Evolutionary conservation across 805 yeast genomes (phyloP).

Genomic region (Pichia cabralensis): DNA sequence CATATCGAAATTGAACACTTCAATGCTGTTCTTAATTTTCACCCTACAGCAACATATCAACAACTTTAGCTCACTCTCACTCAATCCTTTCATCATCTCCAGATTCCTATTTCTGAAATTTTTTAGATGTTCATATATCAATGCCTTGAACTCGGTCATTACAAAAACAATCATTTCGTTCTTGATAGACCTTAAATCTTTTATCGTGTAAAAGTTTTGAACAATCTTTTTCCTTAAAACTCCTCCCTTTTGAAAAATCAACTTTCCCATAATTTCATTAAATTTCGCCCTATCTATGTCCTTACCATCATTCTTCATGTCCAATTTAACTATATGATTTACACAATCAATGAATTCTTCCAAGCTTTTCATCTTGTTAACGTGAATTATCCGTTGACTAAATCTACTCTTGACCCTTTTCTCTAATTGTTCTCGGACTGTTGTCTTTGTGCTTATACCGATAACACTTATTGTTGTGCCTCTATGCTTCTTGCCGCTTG

Average conservation of each 20-base stretch:
- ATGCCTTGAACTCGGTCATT: constrained; percentile 4
- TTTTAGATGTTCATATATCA: constrained; percentile 1
- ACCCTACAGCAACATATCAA: constrained; percentile 71
- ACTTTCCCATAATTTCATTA: constrained; percentile 30
- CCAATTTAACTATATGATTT: constrained; percentile 16
- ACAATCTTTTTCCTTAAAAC: constrained; percentile 29
- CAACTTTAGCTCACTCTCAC: constrained; percentile 63
- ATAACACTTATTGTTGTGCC: constrained; percentile 56
- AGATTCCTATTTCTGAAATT: constrained; percentile 11
- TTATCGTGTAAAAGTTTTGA: constrained; percentile 46
- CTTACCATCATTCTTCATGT: constrained; percentile 13
- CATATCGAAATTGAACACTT: constrained; percentile 63
- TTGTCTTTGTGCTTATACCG: constrained; percentile 68
- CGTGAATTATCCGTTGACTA: constrained; percentile 62
- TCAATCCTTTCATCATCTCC: constrained; percentile 31
- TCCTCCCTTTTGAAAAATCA: constrained; percentile 18
- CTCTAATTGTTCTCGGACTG: constrained; percentile 73
- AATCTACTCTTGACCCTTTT: constrained; percentile 87
- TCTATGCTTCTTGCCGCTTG: constrained; percentile 27
- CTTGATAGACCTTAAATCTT: constrained; percentile 44
- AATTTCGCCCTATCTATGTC: constrained; percentile 1
- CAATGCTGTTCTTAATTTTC: constrained; percentile 44
- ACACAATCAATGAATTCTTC: constrained; percentile 44
- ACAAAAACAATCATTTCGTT: constrained; percentile 35
- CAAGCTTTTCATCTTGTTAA: constrained; percentile 40